These are phyloP conservation scores for Paramarasmius palmivorus DNA, from an alignment of 1,284 basidiomycete species.

Conservation along the genomic window DNA sequence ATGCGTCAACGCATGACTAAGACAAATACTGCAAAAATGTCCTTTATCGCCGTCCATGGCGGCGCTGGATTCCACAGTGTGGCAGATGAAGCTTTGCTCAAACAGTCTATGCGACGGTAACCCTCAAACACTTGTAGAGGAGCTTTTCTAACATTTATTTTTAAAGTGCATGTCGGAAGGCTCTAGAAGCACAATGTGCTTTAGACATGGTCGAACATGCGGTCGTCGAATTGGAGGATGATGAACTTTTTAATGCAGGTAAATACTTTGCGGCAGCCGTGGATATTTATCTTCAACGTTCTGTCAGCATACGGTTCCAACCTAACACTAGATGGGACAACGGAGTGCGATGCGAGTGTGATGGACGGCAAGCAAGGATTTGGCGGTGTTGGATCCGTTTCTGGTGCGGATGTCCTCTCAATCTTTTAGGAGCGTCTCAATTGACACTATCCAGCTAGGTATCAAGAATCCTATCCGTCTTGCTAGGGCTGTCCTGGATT, in stretches of 20 bases:
- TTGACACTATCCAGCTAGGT: conserved; percentile 35
- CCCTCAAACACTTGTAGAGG: conserved; percentile 15
- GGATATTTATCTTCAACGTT: background rate
- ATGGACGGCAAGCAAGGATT: conserved; percentile 62
- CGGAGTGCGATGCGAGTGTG: conserved; percentile 78
- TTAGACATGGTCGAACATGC: conserved; percentile 47
- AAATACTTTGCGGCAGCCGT: conserved; percentile 5
- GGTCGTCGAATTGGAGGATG: conserved; percentile 60
- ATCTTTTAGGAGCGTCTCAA: background rate
- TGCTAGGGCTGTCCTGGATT: conserved; percentile 55
- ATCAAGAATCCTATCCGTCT: conserved; percentile 66
- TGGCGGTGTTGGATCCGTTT: conserved; percentile 69
- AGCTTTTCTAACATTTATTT: background rate
- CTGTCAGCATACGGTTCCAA: conserved; percentile 72
- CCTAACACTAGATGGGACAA: conserved; percentile 62
- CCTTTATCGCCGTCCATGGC: conserved; percentile 59
- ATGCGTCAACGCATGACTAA: background rate
- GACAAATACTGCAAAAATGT: background rate
- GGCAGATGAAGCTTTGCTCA: conserved; percentile 47
- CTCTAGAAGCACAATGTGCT: conserved; percentile 24
- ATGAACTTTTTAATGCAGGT: conserved; percentile 69
- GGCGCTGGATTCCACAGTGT: conserved; percentile 62
- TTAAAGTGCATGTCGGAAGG: conserved; percentile 46
- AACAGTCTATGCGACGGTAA: conserved; percentile 54
- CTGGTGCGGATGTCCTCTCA: conserved; percentile 41